Base-by-base conservation (phyloP, 495 filamentous ascomycete genomes). In the Tuber melanosporum region DNA sequence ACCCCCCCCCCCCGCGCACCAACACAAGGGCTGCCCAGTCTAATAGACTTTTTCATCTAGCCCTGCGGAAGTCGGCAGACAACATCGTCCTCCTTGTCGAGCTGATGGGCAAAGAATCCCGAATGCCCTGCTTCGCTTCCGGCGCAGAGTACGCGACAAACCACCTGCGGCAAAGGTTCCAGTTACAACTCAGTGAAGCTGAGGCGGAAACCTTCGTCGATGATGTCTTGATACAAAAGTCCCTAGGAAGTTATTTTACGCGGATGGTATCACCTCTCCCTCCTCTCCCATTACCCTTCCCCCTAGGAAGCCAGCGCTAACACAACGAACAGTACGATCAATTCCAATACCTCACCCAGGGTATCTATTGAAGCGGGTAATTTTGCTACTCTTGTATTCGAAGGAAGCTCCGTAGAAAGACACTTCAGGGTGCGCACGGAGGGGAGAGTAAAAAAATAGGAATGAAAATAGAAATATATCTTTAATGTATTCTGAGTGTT, bases 261-360 rank as follows among this genome's bases (percentile, higher is more conserved):
- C 87, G 92, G 70, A 83, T 83, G 81, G 81, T 83, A 80, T 57
- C 44, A 72, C 41, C 49, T 44, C 26, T 17, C 49, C 75, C 19
- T 57, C 73, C 72, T 32, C 36, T 3, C n/a, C 46, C 32, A 41
- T 39, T 72, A 22, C 39, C 42, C 47, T 8, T n/a, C 69, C 5
- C 42, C 71, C 17, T 47, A 2, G 22, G 49, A n/a, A n/a, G 39
- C 41, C 32, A 74, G 77, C 75, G 17, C 75, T 26, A 78, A 39
- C 45, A 73, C 66, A 12, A n/a, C 47, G 17, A 73, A 74, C 71
- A 77, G 75, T 93, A 93, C 84, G 91, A 93, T 84, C 92, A 91
- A 77, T 93, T 92, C 84, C 91, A 93, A 82, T 93, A 93, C 84
- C 87, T 91, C 73, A 92, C 91, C 7, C 91, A 93, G 84, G 91